These are phyloP conservation scores for Tinospora cordifolia DNA, from an alignment of 164 flowering plant species.

Conservation along the genomic window DNA sequence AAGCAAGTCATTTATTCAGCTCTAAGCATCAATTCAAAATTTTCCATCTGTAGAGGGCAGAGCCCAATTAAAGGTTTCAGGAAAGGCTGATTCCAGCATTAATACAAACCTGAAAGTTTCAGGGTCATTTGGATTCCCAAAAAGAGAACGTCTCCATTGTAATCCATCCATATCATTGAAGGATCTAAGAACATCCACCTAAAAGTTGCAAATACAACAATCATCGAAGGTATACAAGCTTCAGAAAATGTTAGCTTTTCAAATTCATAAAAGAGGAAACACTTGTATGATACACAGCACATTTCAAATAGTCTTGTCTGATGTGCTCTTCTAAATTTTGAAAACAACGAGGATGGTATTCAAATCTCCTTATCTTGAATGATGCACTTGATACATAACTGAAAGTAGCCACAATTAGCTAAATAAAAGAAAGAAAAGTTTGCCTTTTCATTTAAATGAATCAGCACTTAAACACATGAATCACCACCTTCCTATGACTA, in stretches of 20 bases:
- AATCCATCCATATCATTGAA: constrained; percentile 82
- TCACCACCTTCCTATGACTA: neutral
- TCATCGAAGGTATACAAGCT: neutral
- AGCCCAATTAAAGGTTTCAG: neutral
- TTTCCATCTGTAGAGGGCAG: neutral
- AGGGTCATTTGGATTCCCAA: constrained; percentile 96
- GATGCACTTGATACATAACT: neutral
- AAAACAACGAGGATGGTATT: neutral
- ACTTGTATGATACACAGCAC: neutral
- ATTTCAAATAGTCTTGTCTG: neutral
- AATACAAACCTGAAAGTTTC: constrained; percentile 86
- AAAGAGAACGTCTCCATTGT: constrained; percentile 94
- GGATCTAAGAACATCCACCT: constrained; percentile 81
- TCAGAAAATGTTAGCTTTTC: neutral
- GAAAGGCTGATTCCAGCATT: neutral
- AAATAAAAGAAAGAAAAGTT: no score
- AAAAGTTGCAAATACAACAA: constrained; percentile 11
- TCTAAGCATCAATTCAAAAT: no score
- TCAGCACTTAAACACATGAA: neutral
- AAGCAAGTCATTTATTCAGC: no score
- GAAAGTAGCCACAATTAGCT: neutral
- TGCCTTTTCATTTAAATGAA: no score
- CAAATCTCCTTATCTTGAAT: neutral
- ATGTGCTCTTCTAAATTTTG: neutral
- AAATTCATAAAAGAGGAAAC: no score